Percentiles rank a stretch among this genome's conserved stretches.
Conservation (phyloP, 129 eudicot species). For the Mikania micrantha region DNA sequence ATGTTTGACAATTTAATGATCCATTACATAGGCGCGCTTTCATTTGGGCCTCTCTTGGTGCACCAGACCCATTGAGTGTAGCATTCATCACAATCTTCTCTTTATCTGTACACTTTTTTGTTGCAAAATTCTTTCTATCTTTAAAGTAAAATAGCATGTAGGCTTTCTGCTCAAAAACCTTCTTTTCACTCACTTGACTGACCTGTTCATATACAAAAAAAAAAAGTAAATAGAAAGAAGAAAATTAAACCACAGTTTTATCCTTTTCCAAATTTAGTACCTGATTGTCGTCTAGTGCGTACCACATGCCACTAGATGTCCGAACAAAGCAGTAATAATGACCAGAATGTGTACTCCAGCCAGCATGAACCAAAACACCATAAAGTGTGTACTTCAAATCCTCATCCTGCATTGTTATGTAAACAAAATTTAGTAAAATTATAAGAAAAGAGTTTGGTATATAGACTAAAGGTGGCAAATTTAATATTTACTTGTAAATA, state of each 20-base stretch:
- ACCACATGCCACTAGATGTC: slow-evolving; percentile 96
- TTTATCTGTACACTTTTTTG: slow-evolving; percentile 46
- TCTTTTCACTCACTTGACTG: slow-evolving; percentile 71
- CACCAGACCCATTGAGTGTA: slow-evolving; percentile 7
- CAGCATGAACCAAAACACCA: slow-evolving; percentile 98
- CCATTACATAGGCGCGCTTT: neutral
- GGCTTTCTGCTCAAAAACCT: slow-evolving; percentile 89
- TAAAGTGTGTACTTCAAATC: slow-evolving; percentile 87
- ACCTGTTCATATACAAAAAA: slow-evolving; percentile 38
- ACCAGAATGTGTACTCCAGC: slow-evolving; percentile 98
- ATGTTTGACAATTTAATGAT: too few relatives aligned
- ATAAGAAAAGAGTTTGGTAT: neutral
- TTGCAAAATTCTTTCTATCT: slow-evolving; percentile 38
- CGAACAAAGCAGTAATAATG: slow-evolving; percentile 93
- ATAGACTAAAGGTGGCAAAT: neutral
- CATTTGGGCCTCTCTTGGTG: slow-evolving; percentile 1
- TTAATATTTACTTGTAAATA: neutral
- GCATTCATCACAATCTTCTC: slow-evolving; percentile 34
- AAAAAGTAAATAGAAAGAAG: neutral
- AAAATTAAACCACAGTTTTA: neutral
- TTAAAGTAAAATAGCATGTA: slow-evolving; percentile 83
- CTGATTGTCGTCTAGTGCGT: slow-evolving; percentile 87
- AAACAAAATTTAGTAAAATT: neutral
- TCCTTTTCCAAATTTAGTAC: slow-evolving; percentile 25
- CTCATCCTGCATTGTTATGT: slow-evolving; percentile 55